Percentiles rank a stretch among this genome's conserved stretches.
phyloP scores from a whole-genome alignment of 148 eudicot species.

The Rhododendron kiyosumense region DNA sequence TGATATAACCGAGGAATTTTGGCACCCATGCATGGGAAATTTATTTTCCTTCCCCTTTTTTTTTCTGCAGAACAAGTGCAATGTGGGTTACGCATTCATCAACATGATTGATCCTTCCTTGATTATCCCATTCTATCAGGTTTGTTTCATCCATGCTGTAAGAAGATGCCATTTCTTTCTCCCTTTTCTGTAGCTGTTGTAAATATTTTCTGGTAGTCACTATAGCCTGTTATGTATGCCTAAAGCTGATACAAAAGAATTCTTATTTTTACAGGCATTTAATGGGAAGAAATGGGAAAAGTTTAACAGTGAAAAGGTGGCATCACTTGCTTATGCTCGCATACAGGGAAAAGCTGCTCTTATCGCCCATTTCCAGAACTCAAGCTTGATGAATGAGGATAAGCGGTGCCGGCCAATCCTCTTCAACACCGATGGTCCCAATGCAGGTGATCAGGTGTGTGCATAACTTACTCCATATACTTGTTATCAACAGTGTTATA shows the following conservation, averaged over 20 bases:
- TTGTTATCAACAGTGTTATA: background rate
- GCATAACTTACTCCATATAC: background rate
- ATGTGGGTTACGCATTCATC: constrained; percentile 88
- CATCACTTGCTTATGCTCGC: constrained; percentile 80
- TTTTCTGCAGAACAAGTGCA: constrained; percentile 79
- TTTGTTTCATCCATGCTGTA: constrained; percentile 18
- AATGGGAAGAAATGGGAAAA: constrained; percentile 96
- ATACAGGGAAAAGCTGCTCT: constrained; percentile 89
- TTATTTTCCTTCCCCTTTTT: constrained; percentile 9
- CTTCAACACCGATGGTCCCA: constrained; percentile 74
- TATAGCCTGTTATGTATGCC: background rate
- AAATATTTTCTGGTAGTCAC: background rate
- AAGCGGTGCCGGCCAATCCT: constrained; percentile 93
- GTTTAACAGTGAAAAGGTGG: constrained; percentile 92
- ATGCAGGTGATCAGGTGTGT: constrained; percentile 90
- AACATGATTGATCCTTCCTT: constrained; percentile 68
- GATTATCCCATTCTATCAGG: constrained; percentile 72
- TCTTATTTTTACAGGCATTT: constrained; percentile 36
- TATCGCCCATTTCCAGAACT: constrained; percentile 85
- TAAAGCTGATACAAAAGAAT: constrained; percentile 7
- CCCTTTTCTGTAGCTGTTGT: background rate
- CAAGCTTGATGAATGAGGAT: constrained; percentile 98
- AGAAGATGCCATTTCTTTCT: background rate
- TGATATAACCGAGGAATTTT: background rate
- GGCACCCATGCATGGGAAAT: constrained; percentile 19